Percentiles rank a stretch among this genome's conserved stretches.
These are phyloP conservation scores for Periconia sp. DNA, from an alignment of 2,329 filamentous ascomycete genomes.

Conservation along the genomic window DNA sequence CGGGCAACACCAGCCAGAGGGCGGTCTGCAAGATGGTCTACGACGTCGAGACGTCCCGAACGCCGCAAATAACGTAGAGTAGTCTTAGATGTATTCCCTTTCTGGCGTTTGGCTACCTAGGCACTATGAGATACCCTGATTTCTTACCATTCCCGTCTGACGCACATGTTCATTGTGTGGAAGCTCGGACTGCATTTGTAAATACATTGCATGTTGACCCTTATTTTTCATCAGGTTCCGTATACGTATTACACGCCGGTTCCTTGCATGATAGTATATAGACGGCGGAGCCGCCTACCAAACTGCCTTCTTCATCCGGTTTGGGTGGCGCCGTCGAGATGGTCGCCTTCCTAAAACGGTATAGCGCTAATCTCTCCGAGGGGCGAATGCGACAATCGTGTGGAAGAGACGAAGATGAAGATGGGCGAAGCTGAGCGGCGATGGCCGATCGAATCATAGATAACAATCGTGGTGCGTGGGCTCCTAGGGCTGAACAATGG, in stretches of 20 bases:
- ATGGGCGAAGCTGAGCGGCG: slow-evolving; percentile 28
- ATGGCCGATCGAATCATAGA: slow-evolving; percentile 29
- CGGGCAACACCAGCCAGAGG: slow-evolving; percentile 11
- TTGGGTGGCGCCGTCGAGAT: slow-evolving; percentile 3
- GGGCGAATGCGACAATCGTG: slow-evolving; percentile 21
- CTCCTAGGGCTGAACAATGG: background rate
- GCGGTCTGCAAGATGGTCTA: slow-evolving; percentile 7
- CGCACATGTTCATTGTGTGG: background rate
- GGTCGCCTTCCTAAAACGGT: slow-evolving; percentile 28
- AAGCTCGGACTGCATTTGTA: background rate
- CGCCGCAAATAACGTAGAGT: background rate
- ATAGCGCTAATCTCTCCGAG: background rate
- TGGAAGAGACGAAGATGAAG: slow-evolving; percentile 10
- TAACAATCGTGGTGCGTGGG: background rate
- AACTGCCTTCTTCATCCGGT: slow-evolving; percentile 6
- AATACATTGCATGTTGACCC: slow-evolving; percentile 2
- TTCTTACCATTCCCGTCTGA: background rate
- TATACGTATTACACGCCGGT: slow-evolving; percentile 11
- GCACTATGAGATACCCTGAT: slow-evolving; percentile 29
- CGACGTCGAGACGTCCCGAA: background rate
- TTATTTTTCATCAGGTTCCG: slow-evolving; percentile 7
- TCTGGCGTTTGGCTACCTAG: slow-evolving; percentile 1
- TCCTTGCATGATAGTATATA: slow-evolving; percentile 4
- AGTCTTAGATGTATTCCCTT: background rate
- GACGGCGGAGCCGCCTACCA: slow-evolving; percentile 2